These are phyloP conservation scores for Tilletia indica DNA, from an alignment of 1,284 basidiomycete species.

Conservation along the genomic window DNA sequence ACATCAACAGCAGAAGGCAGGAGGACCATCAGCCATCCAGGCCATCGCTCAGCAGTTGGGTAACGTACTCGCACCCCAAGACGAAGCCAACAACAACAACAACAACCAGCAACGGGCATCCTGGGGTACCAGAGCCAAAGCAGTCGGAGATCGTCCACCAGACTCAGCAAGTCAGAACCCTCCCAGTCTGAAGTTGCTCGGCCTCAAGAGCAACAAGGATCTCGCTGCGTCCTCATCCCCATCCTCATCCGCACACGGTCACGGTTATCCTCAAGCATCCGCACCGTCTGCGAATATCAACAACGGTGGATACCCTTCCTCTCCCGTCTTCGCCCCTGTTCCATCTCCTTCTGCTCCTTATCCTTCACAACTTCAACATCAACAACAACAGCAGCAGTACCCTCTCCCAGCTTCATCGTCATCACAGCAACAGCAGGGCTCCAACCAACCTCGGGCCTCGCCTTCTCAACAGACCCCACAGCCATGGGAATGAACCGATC, in stretches of 20 bases:
- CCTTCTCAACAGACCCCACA: no score
- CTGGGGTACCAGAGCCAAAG: conserved; percentile 44
- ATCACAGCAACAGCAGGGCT: no score
- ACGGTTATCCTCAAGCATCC: neutral
- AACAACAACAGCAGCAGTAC: no score
- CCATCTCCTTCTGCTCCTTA: neutral
- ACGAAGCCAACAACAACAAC: neutral
- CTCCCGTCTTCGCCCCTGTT: conserved; percentile 4
- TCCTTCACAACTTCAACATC: no score
- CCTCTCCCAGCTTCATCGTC: no score
- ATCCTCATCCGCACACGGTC: neutral
- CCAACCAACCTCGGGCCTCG: no score
- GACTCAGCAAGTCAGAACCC: conserved; percentile 50
- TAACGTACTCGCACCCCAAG: neutral
- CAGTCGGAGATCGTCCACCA: conserved; percentile 45
- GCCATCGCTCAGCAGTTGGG: neutral
- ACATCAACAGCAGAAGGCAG: neutral
- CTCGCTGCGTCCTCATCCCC: neutral
- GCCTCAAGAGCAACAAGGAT: conserved; percentile 39
- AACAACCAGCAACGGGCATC: conserved; percentile 27
- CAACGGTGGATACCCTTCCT: neutral
- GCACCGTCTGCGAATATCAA: neutral
- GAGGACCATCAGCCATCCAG: neutral
- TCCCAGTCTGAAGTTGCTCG: conserved; percentile 45
- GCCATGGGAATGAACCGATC: no score